Base-by-base conservation (phyloP, 306 rosid species). In the Castanopsis chinensis region DNA sequence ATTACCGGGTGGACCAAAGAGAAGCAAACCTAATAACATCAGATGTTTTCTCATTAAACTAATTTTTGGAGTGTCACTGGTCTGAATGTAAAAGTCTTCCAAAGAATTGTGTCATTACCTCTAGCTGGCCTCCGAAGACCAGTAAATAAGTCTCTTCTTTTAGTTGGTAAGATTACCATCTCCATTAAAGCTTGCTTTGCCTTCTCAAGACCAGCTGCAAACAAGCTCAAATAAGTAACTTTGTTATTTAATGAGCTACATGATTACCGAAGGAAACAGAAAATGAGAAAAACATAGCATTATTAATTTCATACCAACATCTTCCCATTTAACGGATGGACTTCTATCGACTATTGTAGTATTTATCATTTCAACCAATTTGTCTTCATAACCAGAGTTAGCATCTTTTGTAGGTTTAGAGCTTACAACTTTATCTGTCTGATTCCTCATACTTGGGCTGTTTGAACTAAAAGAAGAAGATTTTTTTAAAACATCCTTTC, bases 1-100 rank as follows among this genome's bases (percentile, higher is more conserved):
- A 88, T 95, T 95, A 67, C 99, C 99, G 0, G 99, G 99, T 0
- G 99, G 99, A 84, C 99, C 99, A 81, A 95, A 95, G 79, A 95
- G 91, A 82, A 95, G 99, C 86, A 95, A 85, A 74, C 99, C 99
- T 95, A 86, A 80, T 70, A 64, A 69, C 33, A 71, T 88, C 45
- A 76, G 21, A 41, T 52, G 37, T 87, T 35, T 70, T 23, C 67
- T 20, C 30, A 72, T 19, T 10, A 72, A 64, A 70, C 28, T 60
- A 75, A 23, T 37, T 56, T 25, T 71, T 64, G 41, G 37, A 64
- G 23, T 32, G 76, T 30, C 56, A 59, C 65, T 25, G 21, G 33
- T 49, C 27, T 4, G 43, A 35, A 80, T 21, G 61, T 10, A 25
- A 33, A 19, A 63, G 61, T 61, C 20, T n/a, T 14, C 68, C 53